Base-by-base conservation (phyloP, 805 yeast species). In the Cephaloascus fragrans region DNA sequence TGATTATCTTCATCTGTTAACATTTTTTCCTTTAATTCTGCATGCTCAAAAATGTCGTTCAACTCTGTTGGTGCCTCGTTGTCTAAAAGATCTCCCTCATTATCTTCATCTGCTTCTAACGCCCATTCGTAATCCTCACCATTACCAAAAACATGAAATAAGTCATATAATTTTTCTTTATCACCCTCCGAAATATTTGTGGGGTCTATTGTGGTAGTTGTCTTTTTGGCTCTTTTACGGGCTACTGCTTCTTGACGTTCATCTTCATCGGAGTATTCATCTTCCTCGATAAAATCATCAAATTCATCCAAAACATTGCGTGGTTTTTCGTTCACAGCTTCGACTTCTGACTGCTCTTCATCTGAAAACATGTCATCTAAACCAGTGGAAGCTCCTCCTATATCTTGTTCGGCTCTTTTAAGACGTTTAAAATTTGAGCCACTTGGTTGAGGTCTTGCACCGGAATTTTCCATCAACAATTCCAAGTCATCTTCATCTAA, bases 101-200 rank as follows among this genome's bases (percentile, higher is more conserved):
- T 81, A 40, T 68, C 71, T 44, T 75, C 78, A 61, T 89, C 96
- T 20, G 86, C 93, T 52, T 87, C 96, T 40, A 93, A 67, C 10
- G 98, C 98, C 97, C 98, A 93, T 41, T 86, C 96, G 59, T 93
- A 93, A 53, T 90, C 97, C 46, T 80, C 88, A 38, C 98, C 98
- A 57, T 88, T 94, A 47, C 98, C 98, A 56, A 93, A 93, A 12
- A 93, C 86, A 56, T 93, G 98, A 52, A 80, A 88, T 54, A 93
- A 75, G 59, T 90, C 97, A 52, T 87, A 93, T 46, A 90, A 75
- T 56, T 86, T 85, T 51, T 93, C 97, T 40, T 93, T 81, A 50
- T 93, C 96, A 63, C 51, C 85, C 72, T 44, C 75, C 1, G 81
- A 69, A 32, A 77, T 64, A 47, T 75, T 76, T 3, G 77, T 66